Evolutionary conservation across 2,329 filamentous ascomycete species (phyloP).

Genomic region (Epichloe sylvatica): DNA sequence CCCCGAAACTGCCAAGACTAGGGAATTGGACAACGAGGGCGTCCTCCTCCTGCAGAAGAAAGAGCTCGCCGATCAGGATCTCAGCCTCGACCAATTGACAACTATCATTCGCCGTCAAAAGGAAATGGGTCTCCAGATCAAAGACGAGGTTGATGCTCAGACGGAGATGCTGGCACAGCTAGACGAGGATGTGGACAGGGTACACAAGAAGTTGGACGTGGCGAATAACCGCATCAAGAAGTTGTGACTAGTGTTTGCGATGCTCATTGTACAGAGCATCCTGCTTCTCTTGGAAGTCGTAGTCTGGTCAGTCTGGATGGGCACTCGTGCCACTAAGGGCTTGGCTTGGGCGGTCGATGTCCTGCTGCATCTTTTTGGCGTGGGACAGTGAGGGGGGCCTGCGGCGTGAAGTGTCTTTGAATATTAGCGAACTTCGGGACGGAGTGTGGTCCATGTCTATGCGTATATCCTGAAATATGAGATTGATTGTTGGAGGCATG

Average conservation of each 20-base stretch:
- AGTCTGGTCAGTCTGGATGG: constrained; percentile 20
- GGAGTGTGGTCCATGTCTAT: neutral
- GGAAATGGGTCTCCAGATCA: constrained; percentile 65
- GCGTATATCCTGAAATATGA: neutral
- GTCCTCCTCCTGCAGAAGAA: constrained; percentile 61
- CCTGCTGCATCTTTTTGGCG: constrained; percentile 14
- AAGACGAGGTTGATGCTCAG: constrained; percentile 59
- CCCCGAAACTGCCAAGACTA: constrained; percentile 61
- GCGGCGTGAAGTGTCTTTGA: neutral
- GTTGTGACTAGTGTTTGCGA: constrained; percentile 33
- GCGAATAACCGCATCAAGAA: constrained; percentile 60
- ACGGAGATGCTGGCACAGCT: constrained; percentile 54
- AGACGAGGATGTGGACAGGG: constrained; percentile 50
- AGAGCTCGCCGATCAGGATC: constrained; percentile 62
- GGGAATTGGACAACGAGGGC: constrained; percentile 63
- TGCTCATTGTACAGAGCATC: constrained; percentile 14
- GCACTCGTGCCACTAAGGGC: constrained; percentile 10
- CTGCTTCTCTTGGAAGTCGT: constrained; percentile 16
- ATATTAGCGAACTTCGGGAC: neutral
- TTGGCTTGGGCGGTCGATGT: constrained; percentile 17
- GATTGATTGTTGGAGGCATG: neutral
- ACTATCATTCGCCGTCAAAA: constrained; percentile 59
- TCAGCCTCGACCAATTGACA: constrained; percentile 53
- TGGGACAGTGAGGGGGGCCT: constrained; percentile 1
- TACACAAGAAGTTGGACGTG: constrained; percentile 55